Evolutionary conservation across 495 filamentous ascomycete genomes (phyloP), one percentile per base, ranked within the genome.

Genomic region (Letharia columbiana): DNA sequence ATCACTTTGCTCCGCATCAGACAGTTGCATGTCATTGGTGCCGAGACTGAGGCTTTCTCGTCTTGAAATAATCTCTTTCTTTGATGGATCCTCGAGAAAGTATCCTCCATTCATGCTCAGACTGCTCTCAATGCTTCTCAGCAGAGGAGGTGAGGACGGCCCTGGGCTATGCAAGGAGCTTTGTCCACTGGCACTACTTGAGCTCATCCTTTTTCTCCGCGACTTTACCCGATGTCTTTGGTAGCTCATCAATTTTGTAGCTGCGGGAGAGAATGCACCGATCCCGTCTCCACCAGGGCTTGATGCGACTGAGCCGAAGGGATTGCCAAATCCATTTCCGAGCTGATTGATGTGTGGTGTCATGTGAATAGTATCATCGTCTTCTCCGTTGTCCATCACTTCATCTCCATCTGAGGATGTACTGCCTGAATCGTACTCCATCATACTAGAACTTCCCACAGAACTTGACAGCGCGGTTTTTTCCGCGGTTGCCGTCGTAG

Each of bases 21-120:
- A 95, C 56, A 96, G 84, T 70, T 92, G 89, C 47, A 96, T 75
- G 69, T 96, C 91, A 65, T 90, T 88, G 17, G 92, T 92, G 17
- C 90, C 91, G 76, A 92, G 81, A 69, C 89, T 93, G 58, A 97
- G 82, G 71, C 90, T 94, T 76, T 96, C 90, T 56, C 92, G 79
- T 49, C 92, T 81, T 3, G 86, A 79, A 47, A 86, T 81, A 2
- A 83, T 71, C 49, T 79, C 79, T 60, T 76, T 74, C 59, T 78
- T 79, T 13, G 77, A 73, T 41, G 75, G 67, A 60, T 75, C 75
- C 56, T 69, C 73, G 18, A 70, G 76, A 62, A 81, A 82, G 69
- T 81, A 83, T 37, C 67, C 73, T 23, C 71, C 80, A 42, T 67
- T 75, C n/a, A 77, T 73, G 52, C 70, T 75, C 18, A 75, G 73